Conservation (phyloP, 1,139 yeast genomes). For the Starmera stellimalicola region DNA sequence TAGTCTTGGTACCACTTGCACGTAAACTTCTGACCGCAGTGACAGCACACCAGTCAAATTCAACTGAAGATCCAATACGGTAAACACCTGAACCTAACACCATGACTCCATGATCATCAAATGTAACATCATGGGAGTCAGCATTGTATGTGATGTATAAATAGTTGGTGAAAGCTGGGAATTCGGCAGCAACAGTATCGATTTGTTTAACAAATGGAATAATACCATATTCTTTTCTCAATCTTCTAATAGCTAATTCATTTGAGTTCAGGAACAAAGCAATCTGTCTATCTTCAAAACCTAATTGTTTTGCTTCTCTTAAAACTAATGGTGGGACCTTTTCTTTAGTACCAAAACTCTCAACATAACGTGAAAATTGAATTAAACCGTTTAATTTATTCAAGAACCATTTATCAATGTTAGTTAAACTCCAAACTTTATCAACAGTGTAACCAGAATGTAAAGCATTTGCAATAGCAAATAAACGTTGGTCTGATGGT, state of each 20-base stretch:
- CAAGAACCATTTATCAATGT: slow-evolving; percentile 96
- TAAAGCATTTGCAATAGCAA: slow-evolving; percentile 92
- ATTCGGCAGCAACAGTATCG: slow-evolving; percentile 98
- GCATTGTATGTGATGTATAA: slow-evolving; percentile 95
- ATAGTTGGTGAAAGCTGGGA: slow-evolving; percentile 95
- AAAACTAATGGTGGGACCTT: slow-evolving; percentile 57
- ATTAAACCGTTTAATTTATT: slow-evolving; percentile 72
- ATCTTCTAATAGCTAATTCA: slow-evolving; percentile 87
- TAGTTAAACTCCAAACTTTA: slow-evolving; percentile 84
- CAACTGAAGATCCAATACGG: slow-evolving; percentile 92
- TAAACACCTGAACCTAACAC: slow-evolving; percentile 92
- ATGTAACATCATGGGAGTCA: slow-evolving; percentile 73
- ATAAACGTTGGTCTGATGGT: slow-evolving; percentile 93
- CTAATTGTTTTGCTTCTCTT: slow-evolving; percentile 90
- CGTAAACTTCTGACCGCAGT: slow-evolving; percentile 92
- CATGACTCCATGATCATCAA: slow-evolving; percentile 82
- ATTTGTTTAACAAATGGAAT: slow-evolving; percentile 93
- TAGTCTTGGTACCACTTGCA: slow-evolving; percentile 78
- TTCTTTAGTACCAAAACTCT: slow-evolving; percentile 45
- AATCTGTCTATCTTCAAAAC: slow-evolving; percentile 95
- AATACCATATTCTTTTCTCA: slow-evolving; percentile 82
- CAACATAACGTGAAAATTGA: slow-evolving; percentile 54
- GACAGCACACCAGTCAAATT: slow-evolving; percentile 95
- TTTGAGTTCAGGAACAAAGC: slow-evolving; percentile 85
- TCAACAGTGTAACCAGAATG: slow-evolving; percentile 85